These are phyloP conservation scores for Salix brachista DNA, from an alignment of 345 rosid species.

Conservation along the genomic window DNA sequence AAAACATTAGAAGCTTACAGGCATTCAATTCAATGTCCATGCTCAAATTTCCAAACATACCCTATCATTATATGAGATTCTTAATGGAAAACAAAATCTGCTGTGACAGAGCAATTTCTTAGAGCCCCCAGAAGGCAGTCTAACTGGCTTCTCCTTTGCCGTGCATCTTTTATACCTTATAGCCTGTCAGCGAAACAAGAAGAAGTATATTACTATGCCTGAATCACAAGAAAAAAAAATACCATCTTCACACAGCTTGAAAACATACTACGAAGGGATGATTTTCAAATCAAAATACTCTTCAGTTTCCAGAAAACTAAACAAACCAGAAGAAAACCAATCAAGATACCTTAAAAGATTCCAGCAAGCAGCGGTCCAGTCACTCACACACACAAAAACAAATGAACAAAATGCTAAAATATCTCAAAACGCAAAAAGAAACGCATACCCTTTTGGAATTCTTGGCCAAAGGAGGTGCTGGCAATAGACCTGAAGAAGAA, in stretches of 20 bases:
- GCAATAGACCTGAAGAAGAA: slow-evolving; percentile 14
- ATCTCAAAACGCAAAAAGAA: background rate
- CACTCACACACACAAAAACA: background rate
- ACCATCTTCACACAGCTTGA: background rate
- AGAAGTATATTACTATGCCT: background rate
- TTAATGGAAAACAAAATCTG: slow-evolving; percentile 17
- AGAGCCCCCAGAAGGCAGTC: slow-evolving; percentile 11
- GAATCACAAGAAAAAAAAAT: background rate
- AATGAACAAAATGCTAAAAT: background rate
- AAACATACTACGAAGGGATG: background rate
- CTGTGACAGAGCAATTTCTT: slow-evolving; percentile 16
- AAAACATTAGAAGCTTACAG: no score
- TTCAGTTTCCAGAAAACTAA: background rate
- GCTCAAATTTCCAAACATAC: slow-evolving; percentile 24
- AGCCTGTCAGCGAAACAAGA: slow-evolving; percentile 28
- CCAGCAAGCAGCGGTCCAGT: background rate
- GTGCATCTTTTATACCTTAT: slow-evolving; percentile 14
- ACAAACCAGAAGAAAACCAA: background rate
- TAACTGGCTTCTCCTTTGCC: slow-evolving; percentile 15
- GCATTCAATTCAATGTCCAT: background rate
- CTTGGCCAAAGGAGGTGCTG: slow-evolving; percentile 16
- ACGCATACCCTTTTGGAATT: slow-evolving; percentile 15
- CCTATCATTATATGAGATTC: slow-evolving; percentile 15
- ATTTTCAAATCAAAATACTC: background rate
- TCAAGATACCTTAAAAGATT: background rate